These are phyloP conservation scores for Cryptococcus jaspeensis DNA, from an alignment of 1,284 basidiomycete genomes.

Conservation along the genomic window DNA sequence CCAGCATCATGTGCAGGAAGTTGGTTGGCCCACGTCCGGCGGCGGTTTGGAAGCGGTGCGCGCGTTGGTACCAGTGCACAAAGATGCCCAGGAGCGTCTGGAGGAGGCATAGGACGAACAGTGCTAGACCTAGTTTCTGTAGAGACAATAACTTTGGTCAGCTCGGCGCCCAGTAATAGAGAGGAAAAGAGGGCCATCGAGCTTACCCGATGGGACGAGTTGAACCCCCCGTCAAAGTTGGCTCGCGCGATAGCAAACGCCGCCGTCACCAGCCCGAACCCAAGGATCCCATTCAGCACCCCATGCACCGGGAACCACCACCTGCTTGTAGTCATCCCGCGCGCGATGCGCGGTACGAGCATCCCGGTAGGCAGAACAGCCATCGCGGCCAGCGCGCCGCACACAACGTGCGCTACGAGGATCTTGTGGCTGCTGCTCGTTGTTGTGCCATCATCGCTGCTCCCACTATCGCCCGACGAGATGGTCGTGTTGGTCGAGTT, in stretches of 20 bases:
- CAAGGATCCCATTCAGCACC: slow-evolving; percentile 59
- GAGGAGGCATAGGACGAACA: slow-evolving; percentile 62
- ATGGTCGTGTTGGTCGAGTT: slow-evolving; percentile 13
- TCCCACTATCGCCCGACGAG: slow-evolving; percentile 1
- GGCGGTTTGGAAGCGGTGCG: slow-evolving; percentile 19
- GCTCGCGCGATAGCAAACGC: slow-evolving; percentile 49
- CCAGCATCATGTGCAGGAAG: slow-evolving; percentile 35
- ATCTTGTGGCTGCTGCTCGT: slow-evolving; percentile 35
- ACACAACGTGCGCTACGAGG: slow-evolving; percentile 60
- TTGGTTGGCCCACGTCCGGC: slow-evolving; percentile 36
- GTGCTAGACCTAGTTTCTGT: slow-evolving; percentile 60
- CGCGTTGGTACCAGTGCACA: slow-evolving; percentile 56
- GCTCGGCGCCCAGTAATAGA: not conserved
- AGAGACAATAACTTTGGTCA: not conserved
- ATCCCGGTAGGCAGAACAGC: slow-evolving; percentile 62
- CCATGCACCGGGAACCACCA: slow-evolving; percentile 60
- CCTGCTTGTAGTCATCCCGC: slow-evolving; percentile 55
- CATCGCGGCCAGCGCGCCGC: slow-evolving; percentile 60
- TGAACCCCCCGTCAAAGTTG: slow-evolving; percentile 20
- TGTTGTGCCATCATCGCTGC: not conserved
- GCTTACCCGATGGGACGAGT: slow-evolving; percentile 30
- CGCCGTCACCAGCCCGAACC: slow-evolving; percentile 57
- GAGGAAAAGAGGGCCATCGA: not conserved
- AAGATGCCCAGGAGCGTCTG: slow-evolving; percentile 62
- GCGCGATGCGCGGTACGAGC: slow-evolving; percentile 60